Conservation (phyloP, 1,139 yeast species). For the Casaregolazyma suthepensis region DNA sequence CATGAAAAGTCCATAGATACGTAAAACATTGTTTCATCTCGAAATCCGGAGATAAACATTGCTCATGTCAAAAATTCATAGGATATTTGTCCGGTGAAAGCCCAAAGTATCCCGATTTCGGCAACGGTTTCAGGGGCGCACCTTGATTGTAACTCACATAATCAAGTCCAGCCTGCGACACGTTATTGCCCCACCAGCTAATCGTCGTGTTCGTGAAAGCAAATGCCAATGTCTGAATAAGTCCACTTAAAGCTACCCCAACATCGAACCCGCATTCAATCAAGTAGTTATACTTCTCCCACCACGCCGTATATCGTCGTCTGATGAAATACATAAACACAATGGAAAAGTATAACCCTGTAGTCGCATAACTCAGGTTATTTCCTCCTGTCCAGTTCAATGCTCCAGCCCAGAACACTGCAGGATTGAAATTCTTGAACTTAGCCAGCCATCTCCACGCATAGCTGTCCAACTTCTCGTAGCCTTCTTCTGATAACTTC, state of each 20-base stretch:
- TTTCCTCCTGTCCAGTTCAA: constrained; percentile 37
- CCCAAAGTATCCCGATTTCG: constrained; percentile 17
- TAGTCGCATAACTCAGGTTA: constrained; percentile 46
- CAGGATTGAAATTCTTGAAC: constrained; percentile 36
- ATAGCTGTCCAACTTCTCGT: constrained; percentile 23
- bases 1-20: no score
- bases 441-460: constrained; percentile 26
- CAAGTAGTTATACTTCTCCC: constrained; percentile 61
- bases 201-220: constrained; percentile 7
- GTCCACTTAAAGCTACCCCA: constrained; percentile 45
- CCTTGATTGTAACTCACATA: constrained; percentile 29
- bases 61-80: not conserved
- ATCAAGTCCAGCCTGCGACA: constrained; percentile 12
- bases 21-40: no score
- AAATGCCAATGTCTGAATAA: constrained; percentile 13
- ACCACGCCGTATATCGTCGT: constrained; percentile 46
- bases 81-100: constrained; percentile 29
- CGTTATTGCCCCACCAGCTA: constrained; percentile 16
- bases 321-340: constrained; percentile 49
- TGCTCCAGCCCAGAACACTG: constrained; percentile 47
- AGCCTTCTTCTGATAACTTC: not conserved
- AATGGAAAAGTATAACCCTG: constrained; percentile 45
- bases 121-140: constrained; percentile 26
- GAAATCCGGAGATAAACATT: no score
- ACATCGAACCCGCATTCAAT: constrained; percentile 51